These are phyloP conservation scores for Cutaneotrichosporon sp. DNA, from an alignment of 1,284 basidiomycete species.

Conservation along the genomic window DNA sequence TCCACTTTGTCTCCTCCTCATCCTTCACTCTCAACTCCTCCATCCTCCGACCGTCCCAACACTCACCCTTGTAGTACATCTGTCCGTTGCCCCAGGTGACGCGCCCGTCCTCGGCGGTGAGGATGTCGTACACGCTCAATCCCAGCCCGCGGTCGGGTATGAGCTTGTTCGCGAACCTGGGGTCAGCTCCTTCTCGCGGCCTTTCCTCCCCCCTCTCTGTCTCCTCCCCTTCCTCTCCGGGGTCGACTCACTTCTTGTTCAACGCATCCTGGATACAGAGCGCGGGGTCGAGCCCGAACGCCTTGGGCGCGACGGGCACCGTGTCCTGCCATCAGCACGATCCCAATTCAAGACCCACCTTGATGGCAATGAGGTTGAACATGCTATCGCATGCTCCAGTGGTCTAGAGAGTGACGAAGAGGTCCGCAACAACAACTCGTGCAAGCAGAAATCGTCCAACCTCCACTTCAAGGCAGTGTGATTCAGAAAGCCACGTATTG, in stretches of 20 bases:
- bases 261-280: slow-evolving; percentile 50
- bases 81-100: slow-evolving; percentile 93
- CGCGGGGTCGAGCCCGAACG: slow-evolving; percentile 46
- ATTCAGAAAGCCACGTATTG: background rate
- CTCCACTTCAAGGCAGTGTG: slow-evolving; percentile 6
- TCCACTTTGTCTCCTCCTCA: background rate
- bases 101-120: slow-evolving; percentile 84
- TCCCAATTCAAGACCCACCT: slow-evolving; percentile 24
- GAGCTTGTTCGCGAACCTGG: slow-evolving; percentile 88
- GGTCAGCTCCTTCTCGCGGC: slow-evolving; percentile 7
- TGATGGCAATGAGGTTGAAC: slow-evolving; percentile 51
- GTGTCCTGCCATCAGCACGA: slow-evolving; percentile 45
- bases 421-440: background rate
- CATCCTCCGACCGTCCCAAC: slow-evolving; percentile 4
- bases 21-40: background rate
- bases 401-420: too few species aligned
- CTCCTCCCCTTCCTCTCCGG: background rate
- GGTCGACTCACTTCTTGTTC: slow-evolving; percentile 49
- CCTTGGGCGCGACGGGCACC: slow-evolving; percentile 50
- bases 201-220: background rate
- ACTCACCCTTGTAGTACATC: slow-evolving; percentile 88
- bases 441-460: background rate
- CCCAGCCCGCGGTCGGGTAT: slow-evolving; percentile 91
- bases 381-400: slow-evolving; percentile 26
- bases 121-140: slow-evolving; percentile 82